Conservation (phyloP, 225 moss, liverwort and hornwort genomes). For the Polytrichum commune region DNA sequence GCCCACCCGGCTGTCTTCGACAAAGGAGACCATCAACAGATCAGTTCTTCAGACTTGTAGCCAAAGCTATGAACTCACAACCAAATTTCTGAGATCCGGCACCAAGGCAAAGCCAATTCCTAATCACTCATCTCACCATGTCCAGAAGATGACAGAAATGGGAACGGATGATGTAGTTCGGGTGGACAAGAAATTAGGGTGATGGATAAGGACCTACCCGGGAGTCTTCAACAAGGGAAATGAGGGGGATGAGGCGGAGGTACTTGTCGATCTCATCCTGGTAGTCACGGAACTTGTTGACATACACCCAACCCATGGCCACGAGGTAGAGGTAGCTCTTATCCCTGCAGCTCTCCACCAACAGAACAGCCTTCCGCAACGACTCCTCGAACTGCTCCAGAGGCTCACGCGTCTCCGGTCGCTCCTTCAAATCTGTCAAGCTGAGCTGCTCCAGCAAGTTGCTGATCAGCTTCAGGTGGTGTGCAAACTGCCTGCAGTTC, state of each 20-base stretch:
- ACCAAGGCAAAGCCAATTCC: too few species aligned
- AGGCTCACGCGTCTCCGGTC: slow-evolving; percentile 82
- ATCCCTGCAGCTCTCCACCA: slow-evolving; percentile 88
- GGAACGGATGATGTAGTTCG: too few species aligned
- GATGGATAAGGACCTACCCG: slow-evolving; percentile 22
- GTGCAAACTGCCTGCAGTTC: slow-evolving; percentile 89
- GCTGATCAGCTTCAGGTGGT: slow-evolving; percentile 85
- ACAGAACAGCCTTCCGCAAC: slow-evolving; percentile 60
- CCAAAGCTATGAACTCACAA: too few species aligned
- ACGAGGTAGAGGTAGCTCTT: slow-evolving; percentile 89
- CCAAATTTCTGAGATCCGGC: too few species aligned
- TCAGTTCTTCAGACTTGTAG: too few species aligned
- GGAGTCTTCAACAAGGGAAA: slow-evolving; percentile 83
- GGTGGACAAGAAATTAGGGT: too few species aligned
- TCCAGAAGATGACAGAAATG: too few species aligned
- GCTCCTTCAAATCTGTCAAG: slow-evolving; percentile 71
- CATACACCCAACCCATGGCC: slow-evolving; percentile 92
- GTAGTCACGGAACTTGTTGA: slow-evolving; percentile 85
- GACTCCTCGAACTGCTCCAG: slow-evolving; percentile 77
- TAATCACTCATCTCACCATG: too few species aligned
- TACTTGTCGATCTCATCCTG: slow-evolving; percentile 93
- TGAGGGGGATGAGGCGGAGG: slow-evolving; percentile 88
- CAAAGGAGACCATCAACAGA: too few species aligned
- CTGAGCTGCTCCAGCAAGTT: slow-evolving; percentile 82
- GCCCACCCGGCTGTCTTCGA: too few species aligned